Conservation (phyloP, 306 rosid species). For the Dicorynia guianensis region DNA sequence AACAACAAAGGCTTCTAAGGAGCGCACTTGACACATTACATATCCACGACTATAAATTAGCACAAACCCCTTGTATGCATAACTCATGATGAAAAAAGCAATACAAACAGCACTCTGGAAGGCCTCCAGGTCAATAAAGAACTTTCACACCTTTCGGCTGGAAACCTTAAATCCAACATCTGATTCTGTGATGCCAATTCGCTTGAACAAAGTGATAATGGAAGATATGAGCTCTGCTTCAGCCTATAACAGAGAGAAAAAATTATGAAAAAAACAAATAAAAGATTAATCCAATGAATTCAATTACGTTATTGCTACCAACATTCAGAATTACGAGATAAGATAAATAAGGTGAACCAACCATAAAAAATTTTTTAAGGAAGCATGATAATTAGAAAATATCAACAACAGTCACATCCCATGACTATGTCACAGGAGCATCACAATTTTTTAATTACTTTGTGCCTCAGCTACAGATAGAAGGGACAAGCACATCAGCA, state of each 20-base stretch:
- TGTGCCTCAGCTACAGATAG: slow-evolving; percentile 28
- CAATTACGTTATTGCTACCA: slow-evolving; percentile 24
- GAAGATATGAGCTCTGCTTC: slow-evolving; percentile 96
- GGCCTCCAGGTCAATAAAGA: neutral
- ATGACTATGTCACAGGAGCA: slow-evolving; percentile 18
- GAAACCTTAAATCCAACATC: slow-evolving; percentile 98
- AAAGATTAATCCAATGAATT: slow-evolving; percentile 20
- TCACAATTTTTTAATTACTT: slow-evolving; percentile 18
- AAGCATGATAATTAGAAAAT: slow-evolving; percentile 17
- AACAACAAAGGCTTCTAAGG: slow-evolving; percentile 18
- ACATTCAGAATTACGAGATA: slow-evolving; percentile 20
- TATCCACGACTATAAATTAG: slow-evolving; percentile 16
- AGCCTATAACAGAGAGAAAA: slow-evolving; percentile 62
- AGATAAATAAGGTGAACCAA: slow-evolving; percentile 33
- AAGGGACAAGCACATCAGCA: slow-evolving; percentile 9
- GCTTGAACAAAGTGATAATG: slow-evolving; percentile 84
- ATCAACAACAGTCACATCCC: neutral
- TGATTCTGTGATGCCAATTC: slow-evolving; percentile 81
- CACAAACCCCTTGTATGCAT: slow-evolving; percentile 33
- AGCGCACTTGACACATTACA: slow-evolving; percentile 15
- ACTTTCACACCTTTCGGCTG: slow-evolving; percentile 81
- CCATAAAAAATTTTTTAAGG: slow-evolving; percentile 20
- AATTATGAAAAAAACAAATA: slow-evolving; percentile 32
- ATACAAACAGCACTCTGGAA: slow-evolving; percentile 6
- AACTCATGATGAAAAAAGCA: slow-evolving; percentile 32